Base-by-base conservation (phyloP, 192 early-diverging fungal species). In the Phlyctochytrium arcticum region DNA sequence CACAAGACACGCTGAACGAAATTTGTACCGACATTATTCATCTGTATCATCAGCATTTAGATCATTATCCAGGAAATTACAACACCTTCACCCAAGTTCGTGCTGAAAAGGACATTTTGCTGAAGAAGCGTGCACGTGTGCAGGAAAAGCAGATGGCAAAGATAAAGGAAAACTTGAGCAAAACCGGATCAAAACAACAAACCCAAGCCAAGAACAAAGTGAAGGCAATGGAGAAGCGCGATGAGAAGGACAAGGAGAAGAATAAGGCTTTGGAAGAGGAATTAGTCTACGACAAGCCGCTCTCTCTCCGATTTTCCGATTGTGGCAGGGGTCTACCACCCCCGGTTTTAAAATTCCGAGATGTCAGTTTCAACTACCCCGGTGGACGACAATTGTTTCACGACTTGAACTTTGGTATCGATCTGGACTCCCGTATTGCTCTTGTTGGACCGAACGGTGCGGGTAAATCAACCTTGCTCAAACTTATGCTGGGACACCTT, bases 1-100 rank as follows among this genome's bases (percentile, higher is more conserved):
- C 86, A 54, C 85, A 83, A 44, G 77, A 78, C 59, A 89, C 88
- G 65, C 74, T 92, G 24, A 89, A 92, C 74, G 67, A 83, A 67
- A 86, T 89, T 58, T 89, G 87, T 77, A 90, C 89, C 24, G 77
- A 90, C 71, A 89, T 91, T 65, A 89, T 91, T 54, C 89, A 92
- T 68, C 88, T 90, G 75, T 87, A 92, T 67, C 86, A 87, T 75
- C 77, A 83, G 60, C 89, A 87, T 80, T 74, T 92, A 53, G 83
- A 88, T 78, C 57, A 72, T 59, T 90, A 91, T 78, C 77, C 80
- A 58, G 90, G 88, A 69, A 91, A 90, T 76, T 67, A 90, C 46
- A 85, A 86, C 64, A 86, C 88, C 60, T 90, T 91, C 65, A 87
- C 88, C 69, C 87, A 80, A 75, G 66, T 80, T 77, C 63, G 88